Conservation (phyloP, 345 rosid species). For the Isatis tinctoria region DNA sequence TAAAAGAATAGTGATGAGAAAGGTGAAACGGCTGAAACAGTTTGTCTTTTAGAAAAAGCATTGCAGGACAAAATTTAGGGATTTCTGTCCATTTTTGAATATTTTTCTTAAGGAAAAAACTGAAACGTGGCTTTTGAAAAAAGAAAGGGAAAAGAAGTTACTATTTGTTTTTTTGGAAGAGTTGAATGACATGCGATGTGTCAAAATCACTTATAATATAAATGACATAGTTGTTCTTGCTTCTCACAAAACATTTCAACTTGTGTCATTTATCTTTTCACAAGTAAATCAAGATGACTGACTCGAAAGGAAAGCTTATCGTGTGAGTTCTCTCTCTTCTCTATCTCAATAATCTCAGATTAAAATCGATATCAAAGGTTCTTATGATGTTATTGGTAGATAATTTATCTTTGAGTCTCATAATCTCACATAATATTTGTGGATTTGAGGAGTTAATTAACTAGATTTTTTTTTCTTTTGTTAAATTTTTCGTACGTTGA, state of each 20-base stretch:
- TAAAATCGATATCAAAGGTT: not conserved
- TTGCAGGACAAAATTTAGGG: too few relatives aligned
- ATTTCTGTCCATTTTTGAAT: too few relatives aligned
- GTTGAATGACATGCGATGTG: too few relatives aligned
- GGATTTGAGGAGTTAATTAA: not conserved
- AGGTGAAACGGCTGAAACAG: too few relatives aligned
- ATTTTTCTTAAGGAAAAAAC: too few relatives aligned
- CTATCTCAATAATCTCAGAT: not conserved
- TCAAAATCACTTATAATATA: not conserved
- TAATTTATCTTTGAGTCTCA: not conserved
- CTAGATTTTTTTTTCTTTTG: not conserved
- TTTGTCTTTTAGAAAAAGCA: too few relatives aligned
- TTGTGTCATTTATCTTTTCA: not conserved
- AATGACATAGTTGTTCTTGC: too few relatives aligned
- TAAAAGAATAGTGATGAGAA: too few relatives aligned
- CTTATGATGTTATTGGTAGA: not conserved
- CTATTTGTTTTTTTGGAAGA: too few relatives aligned
- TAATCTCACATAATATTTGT: not conserved
- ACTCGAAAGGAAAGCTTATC: not conserved
- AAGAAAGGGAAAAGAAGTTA: too few relatives aligned
- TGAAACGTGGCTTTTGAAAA: too few relatives aligned
- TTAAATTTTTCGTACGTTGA: not conserved
- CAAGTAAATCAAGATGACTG: not conserved
- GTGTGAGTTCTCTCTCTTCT: not conserved
- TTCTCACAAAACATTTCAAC: not conserved